Evolutionary conservation across 139 green algal species (phyloP).

Genomic region (Yamagishiella unicocca): DNA sequence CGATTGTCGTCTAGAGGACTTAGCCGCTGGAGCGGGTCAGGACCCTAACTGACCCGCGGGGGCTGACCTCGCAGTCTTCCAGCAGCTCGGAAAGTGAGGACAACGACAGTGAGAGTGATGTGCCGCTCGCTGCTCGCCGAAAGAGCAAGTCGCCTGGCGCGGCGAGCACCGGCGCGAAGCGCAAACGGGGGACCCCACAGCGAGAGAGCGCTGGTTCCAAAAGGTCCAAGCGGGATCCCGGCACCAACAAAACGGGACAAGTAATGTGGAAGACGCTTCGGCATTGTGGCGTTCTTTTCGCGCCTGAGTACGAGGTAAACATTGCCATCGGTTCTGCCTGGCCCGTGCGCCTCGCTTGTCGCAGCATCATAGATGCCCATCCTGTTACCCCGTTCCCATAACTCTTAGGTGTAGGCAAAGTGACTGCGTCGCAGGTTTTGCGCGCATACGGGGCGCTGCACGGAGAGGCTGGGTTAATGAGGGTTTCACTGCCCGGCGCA

Average conservation of each 20-base stretch:
- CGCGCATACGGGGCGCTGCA: too few relatives aligned
- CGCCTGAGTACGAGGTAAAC: conserved; percentile 74
- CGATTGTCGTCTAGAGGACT: background rate
- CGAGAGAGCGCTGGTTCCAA: background rate
- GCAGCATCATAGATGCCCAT: too few relatives aligned
- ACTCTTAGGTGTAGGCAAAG: too few relatives aligned
- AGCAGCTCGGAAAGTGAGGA: conserved; percentile 40
- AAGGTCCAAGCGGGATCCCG: conserved; percentile 27
- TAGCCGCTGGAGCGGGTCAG: background rate
- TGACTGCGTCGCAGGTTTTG: too few relatives aligned
- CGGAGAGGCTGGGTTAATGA: too few relatives aligned
- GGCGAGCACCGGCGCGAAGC: conserved; percentile 16
- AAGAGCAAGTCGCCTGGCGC: conserved; percentile 32
- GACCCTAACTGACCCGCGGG: background rate
- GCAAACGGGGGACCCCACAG: conserved; percentile 2
- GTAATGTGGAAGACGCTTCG: conserved; percentile 91
- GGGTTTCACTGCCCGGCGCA: too few relatives aligned
- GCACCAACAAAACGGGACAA: conserved; percentile 37
- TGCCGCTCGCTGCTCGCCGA: background rate
- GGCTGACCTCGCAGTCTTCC: background rate
- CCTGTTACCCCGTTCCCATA: too few relatives aligned
- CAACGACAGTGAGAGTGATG: conserved; percentile 27
- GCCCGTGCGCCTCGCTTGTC: too few relatives aligned
- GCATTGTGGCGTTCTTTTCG: conserved; percentile 97
- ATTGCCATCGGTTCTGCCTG: background rate